Percentiles rank a stretch among this genome's conserved stretches.
These are phyloP conservation scores for Geotrichum australiense DNA, from an alignment of 1,139 yeast species.

Conservation along the genomic window DNA sequence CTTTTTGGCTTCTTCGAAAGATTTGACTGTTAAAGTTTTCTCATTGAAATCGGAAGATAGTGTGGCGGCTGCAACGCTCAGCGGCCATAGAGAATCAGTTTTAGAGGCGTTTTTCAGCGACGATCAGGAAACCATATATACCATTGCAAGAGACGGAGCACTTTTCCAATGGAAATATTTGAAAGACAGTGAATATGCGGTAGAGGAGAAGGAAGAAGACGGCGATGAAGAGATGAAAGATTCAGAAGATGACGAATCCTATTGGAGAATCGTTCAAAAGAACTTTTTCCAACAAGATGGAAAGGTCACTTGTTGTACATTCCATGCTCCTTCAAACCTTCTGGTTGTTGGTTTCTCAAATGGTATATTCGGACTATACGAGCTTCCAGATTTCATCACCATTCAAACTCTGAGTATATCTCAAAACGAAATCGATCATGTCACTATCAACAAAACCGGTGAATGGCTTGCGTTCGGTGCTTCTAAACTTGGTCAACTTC, in stretches of 20 bases:
- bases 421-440: constrained; percentile 79
- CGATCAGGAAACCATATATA: constrained; percentile 81
- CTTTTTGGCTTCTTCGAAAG: constrained; percentile 79
- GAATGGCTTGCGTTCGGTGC: constrained; percentile 99
- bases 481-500: constrained; percentile 77
- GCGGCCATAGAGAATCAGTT: constrained; percentile 91
- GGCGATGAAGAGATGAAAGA: constrained; percentile 33
- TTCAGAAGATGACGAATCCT: constrained; percentile 26
- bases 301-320: constrained; percentile 72
- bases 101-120: constrained; percentile 78
- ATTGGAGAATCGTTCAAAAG: constrained; percentile 81
- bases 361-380: constrained; percentile 93
- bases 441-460: constrained; percentile 72
- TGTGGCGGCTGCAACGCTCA: constrained; percentile 74
- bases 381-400: constrained; percentile 65
- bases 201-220: constrained; percentile 37
- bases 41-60: constrained; percentile 70
- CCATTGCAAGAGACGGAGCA: constrained; percentile 93
- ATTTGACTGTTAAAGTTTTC: constrained; percentile 81
- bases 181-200: constrained; percentile 42
- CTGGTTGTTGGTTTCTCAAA: constrained; percentile 84
- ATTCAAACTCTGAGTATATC: constrained; percentile 91
- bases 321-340: constrained; percentile 64
- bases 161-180: constrained; percentile 85
- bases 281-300: constrained; percentile 60